Base-by-base conservation (phyloP, 305 asterid genomes). In the Lippia alba region DNA sequence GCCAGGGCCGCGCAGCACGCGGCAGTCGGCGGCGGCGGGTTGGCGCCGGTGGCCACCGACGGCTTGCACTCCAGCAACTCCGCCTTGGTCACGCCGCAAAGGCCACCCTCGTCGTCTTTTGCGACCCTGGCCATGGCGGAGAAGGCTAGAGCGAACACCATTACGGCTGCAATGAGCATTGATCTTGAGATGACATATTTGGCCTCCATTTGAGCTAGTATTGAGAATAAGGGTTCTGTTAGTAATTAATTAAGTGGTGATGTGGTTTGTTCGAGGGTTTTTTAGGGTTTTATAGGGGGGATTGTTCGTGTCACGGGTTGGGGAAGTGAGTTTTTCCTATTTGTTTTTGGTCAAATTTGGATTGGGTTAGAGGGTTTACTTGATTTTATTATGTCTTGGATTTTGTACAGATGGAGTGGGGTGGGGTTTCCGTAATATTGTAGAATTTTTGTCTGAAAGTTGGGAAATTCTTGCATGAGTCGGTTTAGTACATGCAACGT, bases 51-150 rank as follows among this genome's bases (percentile, higher is more conserved):
- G 16, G 72, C 81, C 62, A 66, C 84, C 57, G 84, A 79, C 40
- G 79, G 70, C 70, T 73, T 76, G 77, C 84, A 80, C 64, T 65
- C 53, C 30, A 36, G n/a, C 55, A 80, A 66, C 66, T 76, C 81
- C 0, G 32, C 30, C 12, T 40, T 66, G 61, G 40, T 70, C 64
- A 80, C 24, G 34, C 84, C 82, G 55, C 84, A 80, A n/a, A 77
- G 34, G 34, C 39, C 8, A 56, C 18, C 61, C 14, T 54, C 74
- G n/a, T 16, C 45, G 4, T 15, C 19, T 0, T 3, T 6, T 7
- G 7, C 45, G 1, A 14, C 53, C 58, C 39, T 70, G 7, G 57
- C 76, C 24, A 5, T 12, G 12, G 8, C 67, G 1, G 61, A 18
- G 3, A 49, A 7, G 64, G 71, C 65, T 24, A 67, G 61, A 0